Evolutionary conservation across 495 filamentous ascomycete species (phyloP), one percentile per base, ranked within the genome.

Genomic region (Xylaria cubensis): DNA sequence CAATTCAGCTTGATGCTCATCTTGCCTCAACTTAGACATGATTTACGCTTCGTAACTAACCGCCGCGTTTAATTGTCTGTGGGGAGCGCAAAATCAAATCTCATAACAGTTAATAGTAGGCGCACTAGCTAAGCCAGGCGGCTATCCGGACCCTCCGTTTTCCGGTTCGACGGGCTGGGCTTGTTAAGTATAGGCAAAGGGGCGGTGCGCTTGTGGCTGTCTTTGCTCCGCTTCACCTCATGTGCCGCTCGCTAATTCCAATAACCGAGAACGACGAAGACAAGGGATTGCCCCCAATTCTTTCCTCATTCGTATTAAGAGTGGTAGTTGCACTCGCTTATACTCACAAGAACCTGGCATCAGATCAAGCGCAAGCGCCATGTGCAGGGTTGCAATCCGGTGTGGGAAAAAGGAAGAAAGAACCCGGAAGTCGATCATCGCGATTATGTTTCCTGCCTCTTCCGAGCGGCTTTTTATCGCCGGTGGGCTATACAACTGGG

Each of bases 351-450:
- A 29, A 64, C 42, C 61, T 61, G 44, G 53, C 36, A 41, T 70
- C 46, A 56, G 70, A 75, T 76, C 73, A 78, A 78, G 76, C 76
- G 73, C 75, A 75, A 75, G 69, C 73, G 77, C 77, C 67, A 64
- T 19, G 19, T 69, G 41, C 51, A 71, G 71, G 48, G 62, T 70
- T 4, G 34, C 29, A 42, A 62, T 17, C 67, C n/a, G 55, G 44
- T 46, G 46, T 34, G 3, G 29, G 13, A 67, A 24, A 36, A 42
- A 44, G 21, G 12, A 56, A 21, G 34, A 53, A 55, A 21, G 26
- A 51, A 55, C 50, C 65, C 65, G 32, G 65, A 17, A 42, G 65
- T 56, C 65, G 65, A 67, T 67, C 50, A 56, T 67, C 24, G 4
- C 44, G n/a, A 44, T 12, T 26, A 39, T 67, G 26, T 17, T 29